A percentile compares a stretch with the other conserved stretches of the same genome.
Evolutionary conservation across 2,329 filamentous ascomycete species (phyloP).

Genomic region (Colletotrichum gigasporum): DNA sequence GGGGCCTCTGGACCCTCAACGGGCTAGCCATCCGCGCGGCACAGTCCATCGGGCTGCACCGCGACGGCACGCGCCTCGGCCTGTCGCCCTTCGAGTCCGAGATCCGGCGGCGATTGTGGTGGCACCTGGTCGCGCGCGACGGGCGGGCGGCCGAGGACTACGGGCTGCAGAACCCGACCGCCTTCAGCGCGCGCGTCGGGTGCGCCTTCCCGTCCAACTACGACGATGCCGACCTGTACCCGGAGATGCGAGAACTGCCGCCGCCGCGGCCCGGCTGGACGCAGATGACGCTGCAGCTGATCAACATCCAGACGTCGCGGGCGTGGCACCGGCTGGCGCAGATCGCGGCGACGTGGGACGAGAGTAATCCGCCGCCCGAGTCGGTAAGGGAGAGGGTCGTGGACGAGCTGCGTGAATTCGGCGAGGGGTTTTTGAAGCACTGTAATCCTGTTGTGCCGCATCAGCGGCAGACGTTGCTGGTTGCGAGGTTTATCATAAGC

Average conservation of each 20-base stretch:
- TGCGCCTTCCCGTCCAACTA: conserved; percentile 65
- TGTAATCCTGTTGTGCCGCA: conserved; percentile 63
- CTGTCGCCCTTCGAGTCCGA: conserved; percentile 57
- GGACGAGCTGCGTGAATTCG: conserved; percentile 49
- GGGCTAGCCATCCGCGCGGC: conserved; percentile 57
- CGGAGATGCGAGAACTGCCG: conserved; percentile 57
- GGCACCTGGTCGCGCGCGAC: conserved; percentile 63
- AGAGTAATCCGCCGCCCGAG: conserved; percentile 32
- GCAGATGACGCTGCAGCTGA: conserved; percentile 64
- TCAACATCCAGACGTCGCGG: conserved; percentile 59
- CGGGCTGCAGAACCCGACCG: conserved; percentile 45
- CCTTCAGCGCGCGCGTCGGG: conserved; percentile 47
- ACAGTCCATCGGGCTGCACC: conserved; percentile 61
- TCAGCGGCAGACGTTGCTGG: conserved; percentile 41
- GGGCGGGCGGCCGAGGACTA: conserved; percentile 66
- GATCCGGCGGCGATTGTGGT: conserved; percentile 64
- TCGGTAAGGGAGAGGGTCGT: conserved; percentile 52
- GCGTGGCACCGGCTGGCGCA: conserved; percentile 37
- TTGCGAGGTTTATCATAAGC: conserved; percentile 40
- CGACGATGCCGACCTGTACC: conserved; percentile 61
- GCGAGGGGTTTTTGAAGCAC: conserved; percentile 58
- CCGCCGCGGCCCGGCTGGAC: conserved; percentile 61
- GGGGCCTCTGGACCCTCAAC: conserved; percentile 50
- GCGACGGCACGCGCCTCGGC: conserved; percentile 48
- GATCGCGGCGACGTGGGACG: conserved; percentile 31